These are phyloP conservation scores for Pterulicium gracile DNA, from an alignment of 1,284 basidiomycete genomes.

Conservation along the genomic window DNA sequence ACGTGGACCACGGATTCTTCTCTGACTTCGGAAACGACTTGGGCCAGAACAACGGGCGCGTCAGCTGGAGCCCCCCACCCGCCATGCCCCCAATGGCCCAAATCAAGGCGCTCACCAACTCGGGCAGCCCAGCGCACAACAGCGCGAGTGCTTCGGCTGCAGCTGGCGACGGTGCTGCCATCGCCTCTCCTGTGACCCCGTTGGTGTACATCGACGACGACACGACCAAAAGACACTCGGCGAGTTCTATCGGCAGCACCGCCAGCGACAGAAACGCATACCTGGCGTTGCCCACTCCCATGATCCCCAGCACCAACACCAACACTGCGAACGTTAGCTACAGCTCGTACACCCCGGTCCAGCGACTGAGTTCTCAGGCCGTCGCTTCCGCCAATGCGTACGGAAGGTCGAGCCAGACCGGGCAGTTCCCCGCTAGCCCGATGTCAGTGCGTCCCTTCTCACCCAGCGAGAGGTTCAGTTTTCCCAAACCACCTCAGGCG, in stretches of 20 bases:
- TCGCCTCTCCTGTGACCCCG: constrained; percentile 1
- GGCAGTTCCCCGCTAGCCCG: constrained; percentile 25
- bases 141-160: neutral
- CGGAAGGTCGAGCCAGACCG: constrained; percentile 9
- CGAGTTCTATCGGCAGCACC: constrained; percentile 20
- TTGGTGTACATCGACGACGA: constrained; percentile 3
- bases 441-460: constrained; percentile 57
- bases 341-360: too few species aligned
- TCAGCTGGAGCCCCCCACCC: constrained; percentile 11
- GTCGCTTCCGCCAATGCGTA: too few species aligned
- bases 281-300: neutral
- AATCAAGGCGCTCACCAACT: constrained; percentile 25
- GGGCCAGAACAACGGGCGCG: constrained; percentile 13
- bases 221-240: neutral
- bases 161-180: neutral
- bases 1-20: too few species aligned
- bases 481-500: constrained; percentile 47
- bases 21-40: too few species aligned
- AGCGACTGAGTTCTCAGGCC: too few species aligned
- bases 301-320: too few species aligned
- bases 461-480: constrained; percentile 50
- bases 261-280: neutral
- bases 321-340: too few species aligned
- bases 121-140: neutral
- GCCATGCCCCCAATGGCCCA: constrained; percentile 38